Evolutionary conservation across 2,329 filamentous ascomycete genomes (phyloP).

Genomic region (Aspergillus sp.): DNA sequence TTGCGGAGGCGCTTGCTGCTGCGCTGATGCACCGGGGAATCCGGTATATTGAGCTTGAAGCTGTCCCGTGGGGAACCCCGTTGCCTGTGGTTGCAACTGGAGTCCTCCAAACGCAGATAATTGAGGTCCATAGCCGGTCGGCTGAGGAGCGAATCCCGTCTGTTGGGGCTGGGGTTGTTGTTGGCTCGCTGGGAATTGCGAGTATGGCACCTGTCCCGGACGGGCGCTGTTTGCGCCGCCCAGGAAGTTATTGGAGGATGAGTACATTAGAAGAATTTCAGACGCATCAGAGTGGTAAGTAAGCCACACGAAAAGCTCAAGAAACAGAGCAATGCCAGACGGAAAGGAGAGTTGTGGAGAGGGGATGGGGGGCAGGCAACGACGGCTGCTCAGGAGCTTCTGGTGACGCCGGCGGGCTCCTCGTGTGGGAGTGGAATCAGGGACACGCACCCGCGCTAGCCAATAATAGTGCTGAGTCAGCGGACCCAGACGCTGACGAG

Average conservation of each 20-base stretch:
- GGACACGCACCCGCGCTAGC: conserved; percentile 32
- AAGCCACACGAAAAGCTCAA: neutral
- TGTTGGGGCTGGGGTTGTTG: conserved; percentile 59
- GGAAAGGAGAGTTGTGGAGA: conserved; percentile 28
- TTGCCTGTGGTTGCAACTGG: conserved; percentile 68
- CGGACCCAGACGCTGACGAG: neutral
- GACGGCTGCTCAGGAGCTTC: conserved; percentile 25
- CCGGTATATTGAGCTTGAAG: conserved; percentile 54
- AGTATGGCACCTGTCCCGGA: conserved; percentile 62
- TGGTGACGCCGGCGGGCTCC: conserved; percentile 31
- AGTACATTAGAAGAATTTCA: conserved; percentile 70
- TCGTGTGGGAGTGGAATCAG: conserved; percentile 24
- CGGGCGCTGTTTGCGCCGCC: conserved; percentile 77
- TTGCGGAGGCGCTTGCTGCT: conserved; percentile 30
- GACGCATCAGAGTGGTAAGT: conserved; percentile 29
- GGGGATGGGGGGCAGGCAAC: conserved; percentile 27
- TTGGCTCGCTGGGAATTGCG: conserved; percentile 45
- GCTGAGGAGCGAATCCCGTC: conserved; percentile 59
- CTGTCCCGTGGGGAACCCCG: conserved; percentile 63
- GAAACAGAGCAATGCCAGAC: conserved; percentile 16
- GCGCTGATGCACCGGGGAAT: conserved; percentile 45
- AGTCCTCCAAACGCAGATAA: conserved; percentile 57
- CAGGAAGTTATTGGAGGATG: conserved; percentile 82
- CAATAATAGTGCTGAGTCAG: conserved; percentile 15
- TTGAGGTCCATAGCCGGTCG: conserved; percentile 60